Evolutionary conservation across 1,139 yeast species (phyloP).

Genomic region (Chernovozyma sophiae-reginae): DNA sequence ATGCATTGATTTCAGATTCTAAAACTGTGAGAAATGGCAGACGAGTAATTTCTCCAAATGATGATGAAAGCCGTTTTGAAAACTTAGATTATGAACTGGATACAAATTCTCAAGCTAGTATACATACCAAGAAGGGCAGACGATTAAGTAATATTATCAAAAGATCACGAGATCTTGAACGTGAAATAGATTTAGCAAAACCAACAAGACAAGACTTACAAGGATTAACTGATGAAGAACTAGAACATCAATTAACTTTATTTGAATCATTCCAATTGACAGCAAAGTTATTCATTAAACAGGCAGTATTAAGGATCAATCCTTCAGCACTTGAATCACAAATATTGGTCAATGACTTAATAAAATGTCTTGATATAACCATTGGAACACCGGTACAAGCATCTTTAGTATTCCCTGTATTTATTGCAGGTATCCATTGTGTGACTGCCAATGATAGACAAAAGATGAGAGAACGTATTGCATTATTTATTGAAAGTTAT

Average conservation of each 20-base stretch:
- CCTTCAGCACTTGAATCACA: slow-evolving; percentile 67
- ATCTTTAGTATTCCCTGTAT: slow-evolving; percentile 69
- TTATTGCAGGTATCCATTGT: slow-evolving; percentile 72
- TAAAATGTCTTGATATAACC: slow-evolving; percentile 56
- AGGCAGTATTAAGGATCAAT: slow-evolving; percentile 55
- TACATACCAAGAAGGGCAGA: slow-evolving; percentile 21
- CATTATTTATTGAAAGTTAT: slow-evolving; percentile 54
- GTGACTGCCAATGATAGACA: slow-evolving; percentile 46
- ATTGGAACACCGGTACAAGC: slow-evolving; percentile 69
- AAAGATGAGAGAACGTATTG: slow-evolving; percentile 50
- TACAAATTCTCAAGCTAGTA: slow-evolving; percentile 13
- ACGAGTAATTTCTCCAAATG: slow-evolving; percentile 1
- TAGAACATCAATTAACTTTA: slow-evolving; percentile 63
- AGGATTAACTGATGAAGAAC: slow-evolving; percentile 47
- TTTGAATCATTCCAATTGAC: slow-evolving; percentile 72
- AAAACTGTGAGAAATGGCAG: not conserved
- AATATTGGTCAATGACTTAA: slow-evolving; percentile 50
- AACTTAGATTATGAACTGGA: not conserved
- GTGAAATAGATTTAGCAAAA: slow-evolving; percentile 44
- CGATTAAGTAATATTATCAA: slow-evolving; percentile 23
- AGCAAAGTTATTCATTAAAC: slow-evolving; percentile 64
- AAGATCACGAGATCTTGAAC: slow-evolving; percentile 46
- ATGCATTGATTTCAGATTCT: not conserved
- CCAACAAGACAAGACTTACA: slow-evolving; percentile 54
- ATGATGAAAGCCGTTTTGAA: not conserved